Base-by-base conservation (phyloP, 2,329 filamentous ascomycete genomes). In the Penicillium sp. region DNA sequence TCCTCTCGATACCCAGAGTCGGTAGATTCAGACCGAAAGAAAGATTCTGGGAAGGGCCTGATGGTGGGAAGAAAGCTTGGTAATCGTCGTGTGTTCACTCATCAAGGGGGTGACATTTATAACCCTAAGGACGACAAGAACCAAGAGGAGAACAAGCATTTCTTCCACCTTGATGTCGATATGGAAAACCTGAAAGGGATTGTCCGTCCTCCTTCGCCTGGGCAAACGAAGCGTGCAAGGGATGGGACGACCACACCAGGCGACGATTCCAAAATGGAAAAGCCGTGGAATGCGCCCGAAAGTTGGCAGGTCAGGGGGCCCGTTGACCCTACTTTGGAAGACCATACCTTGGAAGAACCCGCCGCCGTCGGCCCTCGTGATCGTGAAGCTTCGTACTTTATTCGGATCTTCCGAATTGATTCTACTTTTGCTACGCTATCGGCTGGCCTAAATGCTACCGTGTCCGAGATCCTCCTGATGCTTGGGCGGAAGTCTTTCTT, bases 401-500 rank as follows among this genome's bases (percentile, higher is more conserved):
- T 99, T 69, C 90, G 94, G 34, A 90, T 99, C 37, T 99, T 99
- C 78, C 88, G 92, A 58, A 88, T 89, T 9, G 93, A 99, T 71
- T 91, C 89, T 26, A 97, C 94, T 0, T 99, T 97, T 76, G 90
- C 92, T 7, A 97, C 94, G 0, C 82, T 99, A 48, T 93, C 92
- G 31, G 88, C 93, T 73, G 81, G 87, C 2, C 78, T 97, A 50
- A 90, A 92, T 68, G 88, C 93, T 4, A 92, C 89, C 0, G 93
- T 96, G 18, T 82, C 85, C 18, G 93, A 99, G 56, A 87, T 97
- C 43, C 87, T 97, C 61, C 82, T 86, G n/a, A 90, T 94, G 71
- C 84, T 99, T 61, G 89, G 93, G 55, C 95, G 94, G 77, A 97
- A 97, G 78, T 95, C 93, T 3, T 94, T 94, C 65, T 82, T 96